Base-by-base conservation (phyloP, 768 basidiomycete species). In the Rhizopogon rudus region DNA sequence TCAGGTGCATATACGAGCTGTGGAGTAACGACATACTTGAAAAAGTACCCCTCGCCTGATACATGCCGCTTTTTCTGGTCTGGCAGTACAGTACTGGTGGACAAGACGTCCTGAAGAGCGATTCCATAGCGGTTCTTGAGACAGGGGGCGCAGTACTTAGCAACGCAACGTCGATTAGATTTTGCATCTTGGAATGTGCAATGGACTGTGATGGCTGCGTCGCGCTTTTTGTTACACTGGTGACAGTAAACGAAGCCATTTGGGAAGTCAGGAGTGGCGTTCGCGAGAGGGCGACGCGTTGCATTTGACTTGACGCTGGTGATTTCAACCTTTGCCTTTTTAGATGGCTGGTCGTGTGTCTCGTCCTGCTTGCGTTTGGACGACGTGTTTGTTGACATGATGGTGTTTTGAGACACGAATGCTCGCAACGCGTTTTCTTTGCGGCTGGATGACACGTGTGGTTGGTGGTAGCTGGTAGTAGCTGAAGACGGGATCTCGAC, bases 181-280 rank as follows among this genome's bases (percentile, higher is more conserved):
- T 66, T 67, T 61, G 54, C 49, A 54, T 59, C 62, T 53, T 65
- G 65, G 2, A 61, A 56, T 2, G 78, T 79, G 55, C 77, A 79
- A 12, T 66, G 74, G 20, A 77, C 22, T 31, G 61, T 57, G n/a
- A 57, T 76, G 77, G 45, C 5, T 22, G 20, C 63, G 60, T 81
- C 82, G 50, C 82, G 81, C 60, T 84, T 87, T 64, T 77, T 79
- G 58, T 75, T 76, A 68, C 89, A 89, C 63, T 89, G 88, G 65
- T 89, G 89, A 60, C 89, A 91, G 60, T 83, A 81, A 49, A 81
- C 68, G 46, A 65, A 75, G 63, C 62, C 78, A 28, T 69, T 70
- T 37, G 74, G 73, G 54, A 60, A 67, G 40, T 73, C 69, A 17
- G 71, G 55, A 10, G 55, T 62, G 58, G 43, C 56, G 46, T 64